Percentiles rank a stretch among this genome's conserved stretches.
Evolutionary conservation across 2,329 filamentous ascomycete species (phyloP).

Genomic region (Paecilomyces sp.): DNA sequence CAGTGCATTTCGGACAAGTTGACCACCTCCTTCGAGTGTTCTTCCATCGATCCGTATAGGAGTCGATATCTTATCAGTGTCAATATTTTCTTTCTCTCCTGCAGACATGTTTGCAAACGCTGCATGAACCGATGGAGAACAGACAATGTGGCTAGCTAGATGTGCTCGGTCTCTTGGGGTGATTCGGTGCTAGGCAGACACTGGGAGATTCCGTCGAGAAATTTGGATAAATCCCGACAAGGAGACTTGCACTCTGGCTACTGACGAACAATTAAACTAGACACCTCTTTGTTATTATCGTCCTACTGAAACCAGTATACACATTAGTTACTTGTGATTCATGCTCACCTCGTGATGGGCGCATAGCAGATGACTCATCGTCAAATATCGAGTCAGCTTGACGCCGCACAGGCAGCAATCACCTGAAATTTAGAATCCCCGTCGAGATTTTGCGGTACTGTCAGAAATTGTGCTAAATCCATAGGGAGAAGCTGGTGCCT

Average conservation of each 20-base stretch:
- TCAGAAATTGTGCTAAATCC: no score
- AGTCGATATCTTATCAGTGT: not conserved
- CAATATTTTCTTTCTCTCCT: not conserved
- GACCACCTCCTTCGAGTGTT: slow-evolving; percentile 56
- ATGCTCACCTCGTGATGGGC: not conserved
- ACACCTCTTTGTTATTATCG: not conserved
- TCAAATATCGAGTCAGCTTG: not conserved
- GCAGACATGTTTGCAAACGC: not conserved
- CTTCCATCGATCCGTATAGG: slow-evolving; percentile 36
- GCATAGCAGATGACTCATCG: not conserved
- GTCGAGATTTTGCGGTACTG: not conserved
- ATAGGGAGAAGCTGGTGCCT: no score
- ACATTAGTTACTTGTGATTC: not conserved
- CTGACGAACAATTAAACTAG: not conserved
- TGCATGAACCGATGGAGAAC: no score
- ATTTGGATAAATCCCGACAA: no score
- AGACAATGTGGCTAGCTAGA: no score
- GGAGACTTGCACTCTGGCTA: not conserved
- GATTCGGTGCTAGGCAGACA: no score
- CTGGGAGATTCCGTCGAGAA: no score
- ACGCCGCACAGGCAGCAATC: not conserved
- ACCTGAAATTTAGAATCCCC: not conserved
- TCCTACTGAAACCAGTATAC: not conserved
- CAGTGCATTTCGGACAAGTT: slow-evolving; percentile 52
- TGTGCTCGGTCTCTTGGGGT: no score